phyloP scores from a whole-genome alignment of 1,284 basidiomycete species.

The Gomphus sp. region DNA sequence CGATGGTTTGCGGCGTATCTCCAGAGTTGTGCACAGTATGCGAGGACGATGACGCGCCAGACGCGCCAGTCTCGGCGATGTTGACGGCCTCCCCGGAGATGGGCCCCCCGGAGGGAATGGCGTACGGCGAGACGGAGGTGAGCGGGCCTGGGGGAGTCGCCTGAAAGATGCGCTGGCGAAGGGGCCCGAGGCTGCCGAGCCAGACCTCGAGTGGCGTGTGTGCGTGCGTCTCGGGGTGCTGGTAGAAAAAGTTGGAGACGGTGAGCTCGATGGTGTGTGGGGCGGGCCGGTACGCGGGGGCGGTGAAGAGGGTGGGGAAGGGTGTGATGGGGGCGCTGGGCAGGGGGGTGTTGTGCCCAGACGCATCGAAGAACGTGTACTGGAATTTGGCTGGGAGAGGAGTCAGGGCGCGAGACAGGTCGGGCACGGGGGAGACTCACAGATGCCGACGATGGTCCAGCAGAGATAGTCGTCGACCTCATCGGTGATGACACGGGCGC shows the following conservation, averaged over 20 bases:
- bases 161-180: conserved; percentile 63
- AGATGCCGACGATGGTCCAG: conserved; percentile 94
- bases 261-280: conserved; percentile 75
- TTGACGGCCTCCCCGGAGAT: background rate
- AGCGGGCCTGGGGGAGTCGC: conserved; percentile 55
- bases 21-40: too few species aligned
- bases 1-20: conserved; percentile 1
- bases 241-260: conserved; percentile 77
- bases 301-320: conserved; percentile 78
- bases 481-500: conserved; percentile 59
- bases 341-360: conserved; percentile 66
- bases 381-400: conserved; percentile 69
- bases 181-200: conserved; percentile 81
- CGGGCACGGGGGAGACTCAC: too few species aligned
- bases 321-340: conserved; percentile 78
- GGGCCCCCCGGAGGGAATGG: background rate
- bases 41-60: conserved; percentile 4
- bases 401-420: conserved; percentile 17
- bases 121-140: conserved; percentile 49
- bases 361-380: conserved; percentile 90
- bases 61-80: conserved; percentile 10
- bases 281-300: conserved; percentile 64
- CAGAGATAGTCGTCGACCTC: conserved; percentile 92
- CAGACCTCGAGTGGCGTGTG: conserved; percentile 79
- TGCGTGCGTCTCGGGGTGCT: conserved; percentile 52